A percentile compares a stretch with the other conserved stretches of the same genome.
Conservation (phyloP, 2,329 filamentous ascomycete species). For the Beauveria australis region DNA sequence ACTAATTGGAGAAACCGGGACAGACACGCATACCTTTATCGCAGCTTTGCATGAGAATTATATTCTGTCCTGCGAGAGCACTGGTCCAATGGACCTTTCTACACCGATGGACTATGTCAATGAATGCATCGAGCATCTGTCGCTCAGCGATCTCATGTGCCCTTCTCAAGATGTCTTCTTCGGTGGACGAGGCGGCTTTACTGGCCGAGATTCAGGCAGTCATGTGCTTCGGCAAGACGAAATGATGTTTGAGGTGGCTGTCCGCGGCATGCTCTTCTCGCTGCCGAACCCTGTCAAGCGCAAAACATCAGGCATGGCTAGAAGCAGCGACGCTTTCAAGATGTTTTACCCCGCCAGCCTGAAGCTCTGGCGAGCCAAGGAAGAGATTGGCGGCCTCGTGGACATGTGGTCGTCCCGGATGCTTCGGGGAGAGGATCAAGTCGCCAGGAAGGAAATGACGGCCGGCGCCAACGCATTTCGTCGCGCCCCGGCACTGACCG, state of each 20-base stretch:
- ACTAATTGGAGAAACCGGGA: conserved; percentile 88
- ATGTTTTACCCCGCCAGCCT: conserved; percentile 90
- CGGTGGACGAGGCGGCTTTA: conserved; percentile 47
- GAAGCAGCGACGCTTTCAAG: conserved; percentile 58
- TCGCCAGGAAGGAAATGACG: conserved; percentile 30
- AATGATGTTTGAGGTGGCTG: conserved; percentile 84
- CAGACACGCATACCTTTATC: conserved; percentile 83
- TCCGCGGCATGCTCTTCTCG: conserved; percentile 76
- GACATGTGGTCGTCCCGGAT: conserved; percentile 59
- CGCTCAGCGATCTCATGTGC: conserved; percentile 78
- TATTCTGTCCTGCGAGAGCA: conserved; percentile 66
- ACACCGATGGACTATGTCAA: conserved; percentile 71
- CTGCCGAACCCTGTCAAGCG: conserved; percentile 80
- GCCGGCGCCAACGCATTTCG: conserved; percentile 42
- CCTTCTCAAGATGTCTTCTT: conserved; percentile 64
- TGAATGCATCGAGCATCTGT: conserved; percentile 78
- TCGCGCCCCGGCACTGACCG: conserved; percentile 17
- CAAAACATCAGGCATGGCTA: conserved; percentile 38
- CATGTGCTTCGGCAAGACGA: conserved; percentile 86
- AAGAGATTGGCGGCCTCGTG: conserved; percentile 70
- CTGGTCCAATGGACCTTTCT: conserved; percentile 38
- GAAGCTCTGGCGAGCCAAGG: conserved; percentile 73
- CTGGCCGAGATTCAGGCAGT: conserved; percentile 48
- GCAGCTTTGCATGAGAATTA: conserved; percentile 94
- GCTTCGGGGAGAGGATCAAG: conserved; percentile 43